These are phyloP conservation scores for Gryganskiella cystojenkinii DNA, from an alignment of 192 early-diverging fungal genomes.

Conservation along the genomic window DNA sequence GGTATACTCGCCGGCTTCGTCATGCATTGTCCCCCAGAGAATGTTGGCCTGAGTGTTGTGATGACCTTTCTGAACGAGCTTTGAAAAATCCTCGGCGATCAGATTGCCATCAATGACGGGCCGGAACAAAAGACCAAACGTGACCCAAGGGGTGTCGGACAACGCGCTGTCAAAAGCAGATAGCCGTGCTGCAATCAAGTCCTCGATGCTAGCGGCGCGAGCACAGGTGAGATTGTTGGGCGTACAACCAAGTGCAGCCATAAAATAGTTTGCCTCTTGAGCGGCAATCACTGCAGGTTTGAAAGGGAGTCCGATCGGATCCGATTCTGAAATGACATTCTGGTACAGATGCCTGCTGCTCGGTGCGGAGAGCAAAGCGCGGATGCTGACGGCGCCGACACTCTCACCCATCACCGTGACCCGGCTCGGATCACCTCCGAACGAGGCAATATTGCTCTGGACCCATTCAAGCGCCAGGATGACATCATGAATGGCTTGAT, in stretches of 20 bases:
- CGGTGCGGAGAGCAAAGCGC: slow-evolving; percentile 52
- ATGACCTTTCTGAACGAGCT: slow-evolving; percentile 27
- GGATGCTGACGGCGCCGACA: slow-evolving; percentile 46
- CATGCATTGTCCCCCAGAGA: slow-evolving; percentile 27
- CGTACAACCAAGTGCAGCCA: slow-evolving; percentile 18
- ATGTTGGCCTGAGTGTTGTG: slow-evolving; percentile 47
- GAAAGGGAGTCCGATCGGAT: slow-evolving; percentile 49
- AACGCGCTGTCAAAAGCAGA: slow-evolving; percentile 13
- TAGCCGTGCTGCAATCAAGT: slow-evolving; percentile 15
- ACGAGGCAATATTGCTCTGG: slow-evolving; percentile 59
- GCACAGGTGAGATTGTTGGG: slow-evolving; percentile 22
- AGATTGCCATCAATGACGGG: slow-evolving; percentile 48
- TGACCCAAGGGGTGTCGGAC: slow-evolving; percentile 24
- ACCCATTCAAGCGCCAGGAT: slow-evolving; percentile 65
- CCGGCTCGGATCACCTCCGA: slow-evolving; percentile 65
- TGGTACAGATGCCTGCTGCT: slow-evolving; percentile 50
- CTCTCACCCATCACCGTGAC: slow-evolving; percentile 53
- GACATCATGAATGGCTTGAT: slow-evolving; percentile 60
- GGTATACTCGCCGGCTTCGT: slow-evolving; percentile 39
- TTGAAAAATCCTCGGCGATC: slow-evolving; percentile 33
- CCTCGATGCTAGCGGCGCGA: slow-evolving; percentile 2
- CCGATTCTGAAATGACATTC: slow-evolving; percentile 53
- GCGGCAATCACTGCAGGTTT: slow-evolving; percentile 10
- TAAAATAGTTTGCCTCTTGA: slow-evolving; percentile 15
- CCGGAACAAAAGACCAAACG: slow-evolving; percentile 19